A percentile compares a stretch with the other conserved stretches of the same genome.
Conservation (phyloP, 805 yeast genomes). For the Tetrapisispora taiwanensis region DNA sequence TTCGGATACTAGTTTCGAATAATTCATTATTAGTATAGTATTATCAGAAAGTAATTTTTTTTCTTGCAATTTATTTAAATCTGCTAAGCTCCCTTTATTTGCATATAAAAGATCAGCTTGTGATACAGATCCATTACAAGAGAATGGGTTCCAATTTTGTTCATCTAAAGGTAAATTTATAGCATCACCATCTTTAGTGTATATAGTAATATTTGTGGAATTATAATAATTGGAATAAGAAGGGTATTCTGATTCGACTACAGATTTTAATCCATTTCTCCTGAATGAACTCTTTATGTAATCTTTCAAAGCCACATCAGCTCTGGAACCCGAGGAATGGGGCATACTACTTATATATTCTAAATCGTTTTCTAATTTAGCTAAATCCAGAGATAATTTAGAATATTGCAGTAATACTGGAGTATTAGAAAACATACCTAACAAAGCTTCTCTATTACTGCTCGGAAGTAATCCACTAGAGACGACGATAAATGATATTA, state of each 20-base stretch:
- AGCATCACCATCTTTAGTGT: conserved; percentile 14
- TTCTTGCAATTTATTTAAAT: conserved; percentile 36
- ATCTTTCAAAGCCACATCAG: conserved; percentile 62
- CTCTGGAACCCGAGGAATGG: conserved; percentile 81
- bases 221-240: conserved; percentile 48
- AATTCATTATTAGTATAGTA: conserved; percentile 49
- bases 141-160: conserved; percentile 58
- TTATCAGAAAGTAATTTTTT: conserved; percentile 33
- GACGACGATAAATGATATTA: conserved; percentile 46
- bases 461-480: conserved; percentile 45
- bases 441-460: conserved; percentile 30
- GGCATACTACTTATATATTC: conserved; percentile 74
- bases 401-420: conserved; percentile 41
- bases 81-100: conserved; percentile 53
- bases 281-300: conserved; percentile 52
- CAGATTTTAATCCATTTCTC: conserved; percentile 44
- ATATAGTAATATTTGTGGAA: conserved; percentile 32
- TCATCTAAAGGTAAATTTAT: conserved; percentile 11
- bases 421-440: conserved; percentile 58
- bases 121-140: conserved; percentile 45
- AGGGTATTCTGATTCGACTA: conserved; percentile 35
- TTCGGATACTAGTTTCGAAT: conserved; percentile 42
- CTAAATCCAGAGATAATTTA: conserved; percentile 41
- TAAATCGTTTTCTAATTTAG: conserved; percentile 51
- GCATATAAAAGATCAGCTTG: conserved; percentile 48